Evolutionary conservation across 2,329 filamentous ascomycete genomes (phyloP), one percentile per base, ranked within the genome.

Genomic region (Fusarium torulosum): DNA sequence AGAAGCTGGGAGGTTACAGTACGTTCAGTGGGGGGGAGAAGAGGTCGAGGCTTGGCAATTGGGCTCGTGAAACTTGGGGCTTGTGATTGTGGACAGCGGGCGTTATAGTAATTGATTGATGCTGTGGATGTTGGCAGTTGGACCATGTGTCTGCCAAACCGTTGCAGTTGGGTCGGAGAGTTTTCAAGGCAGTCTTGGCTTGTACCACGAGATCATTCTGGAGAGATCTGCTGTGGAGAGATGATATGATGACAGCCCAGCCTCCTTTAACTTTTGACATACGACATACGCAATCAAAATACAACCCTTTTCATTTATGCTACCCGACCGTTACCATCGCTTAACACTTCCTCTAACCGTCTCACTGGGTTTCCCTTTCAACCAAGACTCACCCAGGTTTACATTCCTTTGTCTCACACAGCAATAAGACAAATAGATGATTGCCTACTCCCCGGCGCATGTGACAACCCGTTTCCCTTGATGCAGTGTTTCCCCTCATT

Each of bases 241-340:
- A 40, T 55, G 35, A 51, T 50, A 40, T 55, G 35, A 51, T 50
- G 45, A 20, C 44, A 55, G 53, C 53, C 53, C 25, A 55, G 44
- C 17, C 44, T 51, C 35, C 4, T 20, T n/a, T 10, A 5, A 19
- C 7, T 49, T 40, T 17, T 23, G 17, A 21, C 11, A 27, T 23
- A 14, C 9, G 17, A 21, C 11, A 27, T 23, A 14, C 9, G 20
- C 45, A 25, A 25, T 17, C 15, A 15, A 7, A 33, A 25, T 27
- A 15, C 41, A 15, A 21, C 17, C 17, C n/a, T 11, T 11, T 14
- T 21, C n/a, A 20, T 21, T 17, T 50, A 17, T 13, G 25, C 27
- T 27, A 15, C 20, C 20, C 20, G 47, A 33, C 29, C 29, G 29
- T 33, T 33, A 33, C 29, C 29, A 33, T 15, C 13, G 35, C n/a